Conservation (phyloP, 371 early-diverging fungal genomes). For the Fennellomyces sp. region DNA sequence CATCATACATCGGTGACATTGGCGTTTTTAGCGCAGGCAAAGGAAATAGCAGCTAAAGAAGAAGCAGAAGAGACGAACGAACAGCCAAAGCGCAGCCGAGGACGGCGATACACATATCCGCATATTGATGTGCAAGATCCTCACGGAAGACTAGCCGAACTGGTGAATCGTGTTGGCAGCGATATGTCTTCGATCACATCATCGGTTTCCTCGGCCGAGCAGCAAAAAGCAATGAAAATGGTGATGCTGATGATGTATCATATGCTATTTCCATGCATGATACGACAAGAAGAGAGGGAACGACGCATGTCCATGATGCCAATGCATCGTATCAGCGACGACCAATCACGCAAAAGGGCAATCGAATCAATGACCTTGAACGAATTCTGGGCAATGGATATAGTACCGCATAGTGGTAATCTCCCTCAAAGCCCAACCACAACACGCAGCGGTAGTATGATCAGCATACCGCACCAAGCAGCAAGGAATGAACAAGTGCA, state of each 20-base stretch:
- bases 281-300: not conserved
- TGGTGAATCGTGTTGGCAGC: not conserved
- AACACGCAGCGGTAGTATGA: not conserved
- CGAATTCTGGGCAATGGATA: not conserved
- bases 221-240: no score
- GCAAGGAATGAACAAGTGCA: slow-evolving; percentile 1
- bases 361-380: not conserved
- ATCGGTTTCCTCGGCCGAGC: no score
- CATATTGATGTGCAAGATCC: not conserved
- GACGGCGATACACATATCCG: not conserved
- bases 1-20: no score
- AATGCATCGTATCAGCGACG: not conserved
- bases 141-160: not conserved
- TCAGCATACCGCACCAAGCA: not conserved
- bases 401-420: no score
- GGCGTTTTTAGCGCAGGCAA: no score
- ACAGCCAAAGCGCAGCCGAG: not conserved
- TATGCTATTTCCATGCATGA: not conserved
- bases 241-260: not conserved
- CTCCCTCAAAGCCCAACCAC: no score
- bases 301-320: not conserved
- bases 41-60: no score
- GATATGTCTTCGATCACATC: not conserved
- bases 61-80: not conserved
- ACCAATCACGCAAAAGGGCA: not conserved